phyloP scores from a whole-genome alignment of 768 basidiomycete species.

The Kwoniella europaea region DNA sequence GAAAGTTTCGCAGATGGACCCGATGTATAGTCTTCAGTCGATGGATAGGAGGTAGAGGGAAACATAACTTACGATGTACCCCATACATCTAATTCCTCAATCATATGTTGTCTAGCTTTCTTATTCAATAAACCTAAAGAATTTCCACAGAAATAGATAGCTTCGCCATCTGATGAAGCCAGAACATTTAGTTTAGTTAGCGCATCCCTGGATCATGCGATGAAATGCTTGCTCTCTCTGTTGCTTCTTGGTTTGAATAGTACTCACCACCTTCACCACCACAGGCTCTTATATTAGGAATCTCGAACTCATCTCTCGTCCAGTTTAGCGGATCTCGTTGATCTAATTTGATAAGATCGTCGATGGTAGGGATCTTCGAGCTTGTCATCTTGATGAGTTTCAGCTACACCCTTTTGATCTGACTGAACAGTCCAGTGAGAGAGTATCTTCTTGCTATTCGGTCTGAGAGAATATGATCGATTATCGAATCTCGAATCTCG shows the following conservation, averaged over 20 bases:
- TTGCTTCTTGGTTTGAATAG: too few relatives aligned
- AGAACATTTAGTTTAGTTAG: too few relatives aligned
- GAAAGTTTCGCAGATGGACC: too few relatives aligned
- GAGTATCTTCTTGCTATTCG: too few relatives aligned
- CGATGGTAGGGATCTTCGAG: conserved; percentile 5
- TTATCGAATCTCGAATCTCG: too few relatives aligned
- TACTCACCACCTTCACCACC: conserved; percentile 49
- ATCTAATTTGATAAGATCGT: conserved; percentile 37
- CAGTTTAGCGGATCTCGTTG: conserved; percentile 49
- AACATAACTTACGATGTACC: conserved; percentile 61
- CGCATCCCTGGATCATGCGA: too few relatives aligned
- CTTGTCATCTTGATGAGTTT: not conserved
- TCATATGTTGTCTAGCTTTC: conserved; percentile 71
- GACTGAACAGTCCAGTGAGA: too few relatives aligned
- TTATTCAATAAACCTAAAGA: conserved; percentile 84
- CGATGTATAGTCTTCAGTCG: too few relatives aligned
- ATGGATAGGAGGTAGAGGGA: not conserved
- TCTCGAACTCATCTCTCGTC: conserved; percentile 56
- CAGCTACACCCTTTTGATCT: too few relatives aligned
- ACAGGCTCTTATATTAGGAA: conserved; percentile 49
- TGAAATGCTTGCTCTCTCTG: too few relatives aligned
- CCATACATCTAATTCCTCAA: conserved; percentile 87
- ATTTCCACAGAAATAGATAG: conserved; percentile 91
- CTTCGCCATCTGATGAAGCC: conserved; percentile 40
- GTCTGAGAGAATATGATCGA: too few relatives aligned